Conservation (phyloP, 2,329 filamentous ascomycete species). For the Rutstroemia sydowiana region DNA sequence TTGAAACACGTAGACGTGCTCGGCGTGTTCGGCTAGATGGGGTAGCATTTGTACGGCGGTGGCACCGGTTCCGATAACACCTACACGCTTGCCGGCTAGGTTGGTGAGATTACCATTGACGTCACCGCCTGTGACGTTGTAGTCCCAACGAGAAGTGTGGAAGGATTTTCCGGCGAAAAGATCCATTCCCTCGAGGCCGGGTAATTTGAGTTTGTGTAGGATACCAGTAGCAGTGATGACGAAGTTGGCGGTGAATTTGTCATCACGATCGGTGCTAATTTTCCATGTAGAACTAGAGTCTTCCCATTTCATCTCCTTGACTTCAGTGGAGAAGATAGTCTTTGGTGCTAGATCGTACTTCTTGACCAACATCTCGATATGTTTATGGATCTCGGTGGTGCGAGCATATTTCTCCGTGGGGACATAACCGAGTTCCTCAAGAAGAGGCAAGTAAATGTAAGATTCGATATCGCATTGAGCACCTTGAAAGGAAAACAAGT, state of each 20-base stretch:
- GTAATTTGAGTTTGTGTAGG: slow-evolving; percentile 49
- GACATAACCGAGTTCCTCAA: slow-evolving; percentile 25
- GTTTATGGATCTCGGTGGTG: slow-evolving; percentile 51
- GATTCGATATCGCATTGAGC: slow-evolving; percentile 11
- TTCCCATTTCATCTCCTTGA: slow-evolving; percentile 47
- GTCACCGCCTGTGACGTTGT: slow-evolving; percentile 37
- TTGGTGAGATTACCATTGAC: slow-evolving; percentile 21
- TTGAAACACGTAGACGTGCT: slow-evolving; percentile 47
- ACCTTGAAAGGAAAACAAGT: slow-evolving; percentile 49
- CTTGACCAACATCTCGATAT: slow-evolving; percentile 44
- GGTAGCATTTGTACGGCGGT: slow-evolving; percentile 53
- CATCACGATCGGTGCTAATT: slow-evolving; percentile 42
- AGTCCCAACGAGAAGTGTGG: slow-evolving; percentile 53
- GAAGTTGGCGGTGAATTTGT: slow-evolving; percentile 48
- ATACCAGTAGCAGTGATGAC: slow-evolving; percentile 52
- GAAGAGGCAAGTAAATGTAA: slow-evolving; percentile 9
- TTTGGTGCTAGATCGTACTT: slow-evolving; percentile 48
- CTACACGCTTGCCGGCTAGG: slow-evolving; percentile 45
- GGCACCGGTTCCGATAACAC: slow-evolving; percentile 52
- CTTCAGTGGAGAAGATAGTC: slow-evolving; percentile 49
- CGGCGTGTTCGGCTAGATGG: slow-evolving; percentile 44
- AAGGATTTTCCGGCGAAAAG: slow-evolving; percentile 39
- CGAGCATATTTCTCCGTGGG: slow-evolving; percentile 50
- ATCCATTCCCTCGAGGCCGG: slow-evolving; percentile 38
- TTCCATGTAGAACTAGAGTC: slow-evolving; percentile 44